Evolutionary conservation across 352 stramenopile species (phyloP).

Genomic region (Phytophthora tubulina): DNA sequence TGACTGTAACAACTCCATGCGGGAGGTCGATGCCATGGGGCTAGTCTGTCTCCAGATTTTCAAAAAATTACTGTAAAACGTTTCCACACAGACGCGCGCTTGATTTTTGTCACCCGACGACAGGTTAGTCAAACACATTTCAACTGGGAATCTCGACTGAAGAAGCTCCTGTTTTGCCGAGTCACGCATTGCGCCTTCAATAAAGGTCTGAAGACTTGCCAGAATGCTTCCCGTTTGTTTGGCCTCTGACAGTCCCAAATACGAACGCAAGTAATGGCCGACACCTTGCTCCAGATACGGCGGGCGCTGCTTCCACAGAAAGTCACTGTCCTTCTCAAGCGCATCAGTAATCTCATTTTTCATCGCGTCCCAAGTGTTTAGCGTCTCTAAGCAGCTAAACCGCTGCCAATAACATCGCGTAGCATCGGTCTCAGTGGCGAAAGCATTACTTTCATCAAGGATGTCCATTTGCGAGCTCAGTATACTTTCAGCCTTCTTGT

Average conservation of each 20-base stretch:
- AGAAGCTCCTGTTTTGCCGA: slow-evolving; percentile 49
- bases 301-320: slow-evolving; percentile 66
- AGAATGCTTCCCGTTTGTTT: slow-evolving; percentile 19
- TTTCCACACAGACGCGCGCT: slow-evolving; percentile 65
- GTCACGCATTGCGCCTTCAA: slow-evolving; percentile 42
- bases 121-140: slow-evolving; percentile 59
- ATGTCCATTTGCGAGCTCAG: slow-evolving; percentile 55
- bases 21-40: slow-evolving; percentile 49
- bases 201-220: slow-evolving; percentile 33
- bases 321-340: slow-evolving; percentile 31
- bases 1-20: slow-evolving; percentile 70
- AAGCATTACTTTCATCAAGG: slow-evolving; percentile 36
- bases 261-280: slow-evolving; percentile 58
- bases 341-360: slow-evolving; percentile 48
- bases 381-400: slow-evolving; percentile 63
- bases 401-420: slow-evolving; percentile 74
- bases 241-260: slow-evolving; percentile 46
- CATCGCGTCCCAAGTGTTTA: slow-evolving; percentile 81
- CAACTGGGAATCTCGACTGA: slow-evolving; percentile 57
- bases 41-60: slow-evolving; percentile 71
- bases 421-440: slow-evolving; percentile 52
- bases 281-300: slow-evolving; percentile 79
- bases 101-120: slow-evolving; percentile 54
- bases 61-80: slow-evolving; percentile 63
- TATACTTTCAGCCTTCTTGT: slow-evolving; percentile 71